Evolutionary conservation across 192 early-diverging fungal genomes (phyloP), one percentile per base, ranked within the genome.

Genomic region (Coemansia umbellata): DNA sequence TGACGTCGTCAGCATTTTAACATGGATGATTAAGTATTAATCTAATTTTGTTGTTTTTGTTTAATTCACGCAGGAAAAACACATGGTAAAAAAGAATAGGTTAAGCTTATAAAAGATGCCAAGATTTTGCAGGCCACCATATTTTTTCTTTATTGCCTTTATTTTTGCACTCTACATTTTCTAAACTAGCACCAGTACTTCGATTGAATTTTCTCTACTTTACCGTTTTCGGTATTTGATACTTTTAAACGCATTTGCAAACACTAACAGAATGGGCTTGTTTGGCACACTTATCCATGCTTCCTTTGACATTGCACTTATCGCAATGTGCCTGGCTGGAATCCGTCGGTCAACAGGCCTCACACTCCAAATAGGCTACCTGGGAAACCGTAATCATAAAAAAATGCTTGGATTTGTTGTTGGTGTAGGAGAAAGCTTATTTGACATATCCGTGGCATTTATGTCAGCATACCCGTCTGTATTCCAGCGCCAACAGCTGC

Each of bases 291-390:
- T 74, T 2, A 26, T 53, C 28, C 71, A 74, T 21, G 63, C 64
- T 2, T 66, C 71, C 1, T 63, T 74, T 49, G 71, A 66, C 11
- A 17, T 67, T 48, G 55, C 53, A 4, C 71, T 74, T 36, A 55
- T 74, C 37, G 50, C 71, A 3, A 39, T 74, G 40, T 67, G 63
- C 33, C 60, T 74, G 40, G 63, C 71, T 18, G 71, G 71, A n/a
- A 74, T 74, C 24, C 71, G 71, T 23, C 71, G 71, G 31, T 62
- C 71, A 1, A 74, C 71, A 1, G 71, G 71, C 11, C 51, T 74
- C 14, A 74, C 64, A 14, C 55, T 74, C 23, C 58, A 62, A 19
- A 58, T 60, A 8, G 24, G 47, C 26, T 50, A 58, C 21, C 22
- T 74, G 31, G n/a, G 28, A 1, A 60, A 40, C 60, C 66, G 63